A percentile compares a stretch with the other conserved stretches of the same genome.
phyloP scores from a whole-genome alignment of 176 grass and related monocot genomes.

The Zoysia pacifica region DNA sequence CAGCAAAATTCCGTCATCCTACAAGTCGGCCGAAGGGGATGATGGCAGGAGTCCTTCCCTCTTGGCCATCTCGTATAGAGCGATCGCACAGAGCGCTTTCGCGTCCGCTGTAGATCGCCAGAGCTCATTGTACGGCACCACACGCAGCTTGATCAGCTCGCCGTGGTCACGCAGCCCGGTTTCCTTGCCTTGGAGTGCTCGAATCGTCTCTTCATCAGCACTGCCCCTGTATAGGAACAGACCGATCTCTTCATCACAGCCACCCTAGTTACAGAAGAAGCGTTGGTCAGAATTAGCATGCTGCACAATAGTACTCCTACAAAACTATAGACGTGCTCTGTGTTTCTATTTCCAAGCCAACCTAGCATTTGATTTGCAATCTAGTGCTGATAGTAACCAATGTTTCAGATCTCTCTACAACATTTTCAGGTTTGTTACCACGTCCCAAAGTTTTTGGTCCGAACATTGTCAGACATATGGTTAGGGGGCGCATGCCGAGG shows the following conservation, averaged over 20 bases:
- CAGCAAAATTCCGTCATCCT: background rate
- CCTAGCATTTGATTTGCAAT: background rate
- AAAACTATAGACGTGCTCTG: background rate
- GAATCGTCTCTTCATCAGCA: slow-evolving; percentile 57
- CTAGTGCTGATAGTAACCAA: too few relatives aligned
- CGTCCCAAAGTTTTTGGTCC: background rate
- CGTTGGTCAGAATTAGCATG: background rate
- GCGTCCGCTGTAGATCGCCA: slow-evolving; percentile 67
- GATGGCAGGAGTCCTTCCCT: slow-evolving; percentile 55
- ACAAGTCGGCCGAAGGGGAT: background rate
- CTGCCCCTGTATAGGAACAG: slow-evolving; percentile 66
- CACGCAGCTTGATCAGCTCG: slow-evolving; percentile 79
- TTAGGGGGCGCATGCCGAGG: background rate
- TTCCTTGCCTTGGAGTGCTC: slow-evolving; percentile 75
- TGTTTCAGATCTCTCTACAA: background rate
- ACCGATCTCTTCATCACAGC: slow-evolving; percentile 83
- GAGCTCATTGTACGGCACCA: slow-evolving; percentile 65
- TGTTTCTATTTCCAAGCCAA: background rate
- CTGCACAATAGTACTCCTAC: too few relatives aligned
- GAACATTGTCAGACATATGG: background rate
- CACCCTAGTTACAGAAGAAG: slow-evolving; percentile 45
- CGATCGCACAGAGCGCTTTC: slow-evolving; percentile 73
- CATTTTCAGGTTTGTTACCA: background rate
- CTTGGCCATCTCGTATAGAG: slow-evolving; percentile 92
- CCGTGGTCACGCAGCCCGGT: slow-evolving; percentile 80